These are phyloP conservation scores for Samsoniella hepiali DNA, from an alignment of 2,329 filamentous ascomycete species.

Conservation along the genomic window DNA sequence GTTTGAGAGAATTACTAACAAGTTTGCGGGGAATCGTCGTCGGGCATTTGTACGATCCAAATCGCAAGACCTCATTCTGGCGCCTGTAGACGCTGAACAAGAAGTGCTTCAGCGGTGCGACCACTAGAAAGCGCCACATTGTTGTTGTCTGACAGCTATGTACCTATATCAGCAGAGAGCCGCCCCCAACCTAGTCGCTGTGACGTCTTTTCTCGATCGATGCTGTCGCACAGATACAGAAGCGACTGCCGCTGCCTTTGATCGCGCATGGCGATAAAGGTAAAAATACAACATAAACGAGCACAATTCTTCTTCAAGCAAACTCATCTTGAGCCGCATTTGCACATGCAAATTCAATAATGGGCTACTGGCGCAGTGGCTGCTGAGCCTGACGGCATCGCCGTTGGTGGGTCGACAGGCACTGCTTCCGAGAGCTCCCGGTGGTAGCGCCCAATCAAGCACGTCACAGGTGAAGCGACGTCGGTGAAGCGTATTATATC, in stretches of 20 bases:
- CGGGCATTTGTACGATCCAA: no score
- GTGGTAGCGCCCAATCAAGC: neutral
- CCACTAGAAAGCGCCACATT: neutral
- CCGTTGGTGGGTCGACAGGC: conserved; percentile 6
- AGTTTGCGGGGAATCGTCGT: neutral
- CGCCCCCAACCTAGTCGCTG: neutral
- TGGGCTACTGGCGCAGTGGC: neutral
- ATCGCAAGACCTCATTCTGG: neutral
- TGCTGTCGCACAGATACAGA: neutral
- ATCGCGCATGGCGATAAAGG: neutral
- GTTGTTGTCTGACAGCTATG: neutral
- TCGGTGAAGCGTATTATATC: neutral
- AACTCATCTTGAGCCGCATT: neutral
- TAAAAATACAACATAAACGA: neutral
- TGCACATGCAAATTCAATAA: neutral
- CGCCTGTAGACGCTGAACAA: neutral
- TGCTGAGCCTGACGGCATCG: conserved; percentile 10
- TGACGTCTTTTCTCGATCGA: neutral
- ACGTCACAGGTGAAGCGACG: neutral
- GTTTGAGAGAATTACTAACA: neutral
- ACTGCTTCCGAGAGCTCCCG: neutral
- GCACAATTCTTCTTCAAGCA: neutral
- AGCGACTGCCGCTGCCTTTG: no score
- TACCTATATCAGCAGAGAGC: no score
- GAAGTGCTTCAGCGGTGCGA: neutral